phyloP scores from a whole-genome alignment of 164 flowering plant species.

The Vitis riparia region DNA sequence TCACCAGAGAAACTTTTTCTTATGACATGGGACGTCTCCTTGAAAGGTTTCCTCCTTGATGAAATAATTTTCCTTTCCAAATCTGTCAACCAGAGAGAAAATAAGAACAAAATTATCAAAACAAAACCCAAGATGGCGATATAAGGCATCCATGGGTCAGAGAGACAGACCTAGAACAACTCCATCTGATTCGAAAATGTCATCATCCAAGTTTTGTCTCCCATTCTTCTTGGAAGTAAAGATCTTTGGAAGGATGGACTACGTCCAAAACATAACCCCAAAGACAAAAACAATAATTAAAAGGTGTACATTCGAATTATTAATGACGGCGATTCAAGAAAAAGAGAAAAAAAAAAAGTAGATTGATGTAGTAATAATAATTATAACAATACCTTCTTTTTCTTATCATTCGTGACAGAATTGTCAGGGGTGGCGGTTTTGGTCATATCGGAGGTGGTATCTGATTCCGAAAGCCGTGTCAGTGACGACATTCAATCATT shows the following conservation, averaged over 20 bases:
- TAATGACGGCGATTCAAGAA: neutral
- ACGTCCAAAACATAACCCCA: neutral
- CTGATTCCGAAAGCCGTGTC: conserved; percentile 9
- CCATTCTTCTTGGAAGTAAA: conserved; percentile 48
- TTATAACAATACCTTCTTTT: conserved; percentile 49
- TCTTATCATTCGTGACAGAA: conserved; percentile 54
- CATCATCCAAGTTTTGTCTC: conserved; percentile 34
- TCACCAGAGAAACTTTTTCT: conserved; percentile 67
- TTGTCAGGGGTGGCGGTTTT: conserved; percentile 30
- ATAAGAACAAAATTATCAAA: neutral
- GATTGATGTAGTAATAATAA: neutral
- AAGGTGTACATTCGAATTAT: too few species aligned
- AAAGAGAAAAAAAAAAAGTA: conserved; percentile 1
- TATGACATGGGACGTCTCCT: conserved; percentile 38
- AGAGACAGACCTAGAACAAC: conserved; percentile 16
- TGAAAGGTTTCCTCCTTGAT: conserved; percentile 39
- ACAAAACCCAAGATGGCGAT: neutral
- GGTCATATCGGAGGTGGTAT: conserved; percentile 23
- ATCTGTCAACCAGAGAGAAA: conserved; percentile 28
- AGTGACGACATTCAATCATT: conserved; percentile 14
- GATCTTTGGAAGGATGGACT: conserved; percentile 68
- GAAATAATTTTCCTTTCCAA: conserved; percentile 31
- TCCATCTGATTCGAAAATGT: conserved; percentile 23
- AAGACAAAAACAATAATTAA: neutral
- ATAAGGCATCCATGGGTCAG: neutral